phyloP scores from a whole-genome alignment of 2,329 filamentous ascomycete species.

The Talaromyces sp. region DNA sequence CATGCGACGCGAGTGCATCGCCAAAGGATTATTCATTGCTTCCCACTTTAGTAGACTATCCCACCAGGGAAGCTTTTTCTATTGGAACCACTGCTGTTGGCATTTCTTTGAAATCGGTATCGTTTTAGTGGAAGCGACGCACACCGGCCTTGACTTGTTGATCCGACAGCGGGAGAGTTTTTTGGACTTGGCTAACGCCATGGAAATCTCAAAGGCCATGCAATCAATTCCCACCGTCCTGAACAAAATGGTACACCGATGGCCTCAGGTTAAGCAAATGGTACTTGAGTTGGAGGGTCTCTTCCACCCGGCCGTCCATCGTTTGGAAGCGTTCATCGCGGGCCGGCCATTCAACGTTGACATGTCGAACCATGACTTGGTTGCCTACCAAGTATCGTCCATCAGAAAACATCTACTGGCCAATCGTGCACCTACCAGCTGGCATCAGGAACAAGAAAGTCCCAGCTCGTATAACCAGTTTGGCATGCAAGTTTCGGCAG shows the following conservation, averaged over 20 bases:
- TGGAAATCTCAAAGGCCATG: background rate
- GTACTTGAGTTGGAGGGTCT: background rate
- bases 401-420: background rate
- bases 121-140: background rate
- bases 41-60: background rate
- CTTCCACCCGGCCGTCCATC: background rate
- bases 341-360: background rate
- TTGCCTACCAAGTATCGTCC: background rate
- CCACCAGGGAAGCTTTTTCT: background rate
- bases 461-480: background rate
- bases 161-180: background rate
- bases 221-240: background rate
- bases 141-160: background rate
- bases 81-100: background rate
- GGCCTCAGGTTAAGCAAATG: background rate
- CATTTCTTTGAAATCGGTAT: conserved; percentile 1
- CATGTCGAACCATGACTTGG: background rate
- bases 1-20: background rate
- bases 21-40: background rate
- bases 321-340: background rate
- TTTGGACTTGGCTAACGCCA: background rate
- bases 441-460: background rate
- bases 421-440: background rate
- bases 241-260: background rate
- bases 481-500: background rate